Evolutionary conservation across 805 yeast species (phyloP).

Genomic region (Ogataea sp.): DNA sequence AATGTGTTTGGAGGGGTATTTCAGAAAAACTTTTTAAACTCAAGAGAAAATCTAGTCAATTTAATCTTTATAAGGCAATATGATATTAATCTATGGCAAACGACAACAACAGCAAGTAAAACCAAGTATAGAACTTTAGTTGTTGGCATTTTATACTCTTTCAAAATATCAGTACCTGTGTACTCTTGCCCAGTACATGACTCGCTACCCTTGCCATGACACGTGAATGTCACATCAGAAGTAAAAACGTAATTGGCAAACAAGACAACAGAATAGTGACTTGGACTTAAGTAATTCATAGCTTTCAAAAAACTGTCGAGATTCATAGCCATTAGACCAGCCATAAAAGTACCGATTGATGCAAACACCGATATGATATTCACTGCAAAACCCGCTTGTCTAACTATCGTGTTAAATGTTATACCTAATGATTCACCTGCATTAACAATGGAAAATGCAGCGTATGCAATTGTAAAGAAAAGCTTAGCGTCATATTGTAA

Average conservation of each 20-base stretch:
- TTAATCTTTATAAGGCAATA: constrained; percentile 19
- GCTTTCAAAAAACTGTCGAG: constrained; percentile 64
- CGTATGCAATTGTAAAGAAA: constrained; percentile 57
- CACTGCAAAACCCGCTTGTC: constrained; percentile 74
- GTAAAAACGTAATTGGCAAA: constrained; percentile 55
- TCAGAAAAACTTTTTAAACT: neutral
- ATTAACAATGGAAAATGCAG: constrained; percentile 45
- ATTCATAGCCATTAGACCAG: constrained; percentile 75
- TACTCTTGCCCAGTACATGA: constrained; percentile 37
- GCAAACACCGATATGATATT: constrained; percentile 60
- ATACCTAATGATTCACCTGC: constrained; percentile 86
- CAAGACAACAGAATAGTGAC: constrained; percentile 60
- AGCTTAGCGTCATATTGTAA: constrained; percentile 58
- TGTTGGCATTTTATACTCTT: constrained; percentile 37
- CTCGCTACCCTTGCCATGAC: constrained; percentile 28
- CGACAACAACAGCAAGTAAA: constrained; percentile 28
- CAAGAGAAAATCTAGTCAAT: constrained; percentile 8
- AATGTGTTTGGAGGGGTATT: too few species aligned
- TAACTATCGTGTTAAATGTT: constrained; percentile 63
- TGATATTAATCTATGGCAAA: constrained; percentile 35
- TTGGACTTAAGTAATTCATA: constrained; percentile 69
- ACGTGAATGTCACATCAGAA: constrained; percentile 38
- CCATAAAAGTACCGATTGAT: constrained; percentile 73
- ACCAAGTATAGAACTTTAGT: constrained; percentile 31
- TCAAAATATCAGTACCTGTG: constrained; percentile 45